These are phyloP conservation scores for Boletus sp. DNA, from an alignment of 768 basidiomycete genomes.

Conservation along the genomic window DNA sequence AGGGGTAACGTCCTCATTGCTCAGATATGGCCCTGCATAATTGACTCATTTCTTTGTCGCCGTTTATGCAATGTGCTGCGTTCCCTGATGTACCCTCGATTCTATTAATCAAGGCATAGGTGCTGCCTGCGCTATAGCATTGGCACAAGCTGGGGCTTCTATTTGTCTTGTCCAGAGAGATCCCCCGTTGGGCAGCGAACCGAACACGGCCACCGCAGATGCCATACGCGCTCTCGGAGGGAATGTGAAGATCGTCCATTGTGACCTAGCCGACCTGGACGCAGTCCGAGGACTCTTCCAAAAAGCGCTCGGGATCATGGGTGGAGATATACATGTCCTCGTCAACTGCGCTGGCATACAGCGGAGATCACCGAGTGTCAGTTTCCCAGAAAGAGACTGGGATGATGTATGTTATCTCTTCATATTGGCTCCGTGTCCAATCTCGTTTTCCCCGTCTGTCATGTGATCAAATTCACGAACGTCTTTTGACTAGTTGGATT, in stretches of 20 bases:
- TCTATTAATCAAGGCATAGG: conserved; percentile 46
- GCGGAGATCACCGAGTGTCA: conserved; percentile 57
- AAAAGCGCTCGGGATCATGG: conserved; percentile 48
- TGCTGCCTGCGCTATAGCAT: conserved; percentile 51
- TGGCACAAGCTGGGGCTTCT: conserved; percentile 53
- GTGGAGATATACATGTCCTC: conserved; percentile 56
- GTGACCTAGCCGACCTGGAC: conserved; percentile 53
- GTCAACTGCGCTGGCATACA: conserved; percentile 71
- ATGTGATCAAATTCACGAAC: conserved; percentile 7
- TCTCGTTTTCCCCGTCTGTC: conserved; percentile 3
- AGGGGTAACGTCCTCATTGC: conserved; percentile 51
- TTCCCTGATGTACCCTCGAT: conserved; percentile 9
- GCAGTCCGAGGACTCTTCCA: conserved; percentile 50
- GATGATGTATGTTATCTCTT: conserved; percentile 55
- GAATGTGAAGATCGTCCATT: conserved; percentile 45
- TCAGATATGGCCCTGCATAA: conserved; percentile 7
- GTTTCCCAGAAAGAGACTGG: conserved; percentile 68
- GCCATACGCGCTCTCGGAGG: conserved; percentile 37
- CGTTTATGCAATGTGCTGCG: conserved; percentile 14
- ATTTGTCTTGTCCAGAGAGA: conserved; percentile 50
- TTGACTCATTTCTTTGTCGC: conserved; percentile 8
- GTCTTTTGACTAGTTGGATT: conserved; percentile 11
- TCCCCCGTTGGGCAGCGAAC: conserved; percentile 33
- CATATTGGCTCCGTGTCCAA: conserved; percentile 22
- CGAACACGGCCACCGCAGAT: conserved; percentile 36